These are phyloP conservation scores for Synchytrium microbalum DNA, from an alignment of 371 early-diverging fungal genomes.

Conservation along the genomic window DNA sequence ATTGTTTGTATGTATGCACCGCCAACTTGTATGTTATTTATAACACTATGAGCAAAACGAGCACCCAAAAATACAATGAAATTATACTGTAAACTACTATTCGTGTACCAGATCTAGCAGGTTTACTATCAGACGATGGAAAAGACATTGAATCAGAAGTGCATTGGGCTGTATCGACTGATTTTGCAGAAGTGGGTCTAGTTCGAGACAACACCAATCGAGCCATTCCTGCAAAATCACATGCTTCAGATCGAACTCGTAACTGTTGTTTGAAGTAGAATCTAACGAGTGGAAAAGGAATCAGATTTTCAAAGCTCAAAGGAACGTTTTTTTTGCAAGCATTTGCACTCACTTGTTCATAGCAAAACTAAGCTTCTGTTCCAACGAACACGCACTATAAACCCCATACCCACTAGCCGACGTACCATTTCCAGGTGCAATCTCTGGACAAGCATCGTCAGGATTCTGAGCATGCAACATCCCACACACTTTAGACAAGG, in stretches of 20 bases:
- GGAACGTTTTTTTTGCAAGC: background rate
- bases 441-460: background rate
- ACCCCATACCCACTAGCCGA: background rate
- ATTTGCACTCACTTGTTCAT: background rate
- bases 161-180: too few relatives aligned
- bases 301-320: background rate
- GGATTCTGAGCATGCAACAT: background rate
- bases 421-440: conserved; percentile 2
- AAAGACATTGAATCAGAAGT: too few relatives aligned
- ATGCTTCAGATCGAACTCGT: background rate
- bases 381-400: background rate
- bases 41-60: too few relatives aligned
- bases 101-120: too few relatives aligned
- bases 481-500: background rate
- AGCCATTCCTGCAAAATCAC: background rate
- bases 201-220: too few relatives aligned
- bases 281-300: background rate
- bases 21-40: too few relatives aligned
- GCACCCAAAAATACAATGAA: too few relatives aligned
- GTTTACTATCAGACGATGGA: too few relatives aligned
- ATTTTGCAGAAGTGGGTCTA: too few relatives aligned
- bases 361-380: background rate
- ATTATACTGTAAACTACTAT: too few relatives aligned
- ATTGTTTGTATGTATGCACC: too few relatives aligned
- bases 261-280: background rate